These are phyloP conservation scores for Xylariaceae sp. DNA, from an alignment of 2,329 filamentous ascomycete species.

Conservation along the genomic window DNA sequence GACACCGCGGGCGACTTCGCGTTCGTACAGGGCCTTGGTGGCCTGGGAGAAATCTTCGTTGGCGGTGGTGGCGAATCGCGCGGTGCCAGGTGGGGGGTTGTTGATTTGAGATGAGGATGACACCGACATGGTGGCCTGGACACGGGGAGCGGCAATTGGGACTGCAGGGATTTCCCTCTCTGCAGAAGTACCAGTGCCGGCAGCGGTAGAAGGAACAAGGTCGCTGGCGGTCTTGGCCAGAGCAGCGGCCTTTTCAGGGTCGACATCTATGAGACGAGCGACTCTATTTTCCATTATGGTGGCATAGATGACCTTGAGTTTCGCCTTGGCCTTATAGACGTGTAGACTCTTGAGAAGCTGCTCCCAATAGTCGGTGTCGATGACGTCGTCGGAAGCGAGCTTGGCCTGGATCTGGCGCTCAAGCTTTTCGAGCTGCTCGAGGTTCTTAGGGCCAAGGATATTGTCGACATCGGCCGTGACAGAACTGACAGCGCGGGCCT, in stretches of 20 bases:
- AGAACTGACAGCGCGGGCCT: constrained; percentile 73
- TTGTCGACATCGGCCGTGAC: constrained; percentile 86
- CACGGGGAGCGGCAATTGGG: constrained; percentile 25
- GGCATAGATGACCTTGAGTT: constrained; percentile 72
- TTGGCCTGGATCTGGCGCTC: constrained; percentile 86
- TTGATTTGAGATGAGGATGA: constrained; percentile 31
- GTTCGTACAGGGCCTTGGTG: constrained; percentile 84
- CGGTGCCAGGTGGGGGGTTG: constrained; percentile 51
- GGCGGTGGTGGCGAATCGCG: constrained; percentile 64
- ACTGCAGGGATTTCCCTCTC: constrained; percentile 20
- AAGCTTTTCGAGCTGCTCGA: constrained; percentile 79
- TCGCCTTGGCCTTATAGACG: constrained; percentile 89
- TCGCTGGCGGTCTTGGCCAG: constrained; percentile 31
- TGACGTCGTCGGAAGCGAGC: constrained; percentile 80
- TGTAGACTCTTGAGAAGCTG: constrained; percentile 79
- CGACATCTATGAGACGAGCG: constrained; percentile 60
- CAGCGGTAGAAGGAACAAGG: too few species aligned
- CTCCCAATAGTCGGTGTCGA: constrained; percentile 98
- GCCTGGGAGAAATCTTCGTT: constrained; percentile 82
- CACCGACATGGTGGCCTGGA: constrained; percentile 10
- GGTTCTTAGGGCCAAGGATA: constrained; percentile 78
- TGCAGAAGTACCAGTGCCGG: constrained; percentile 35
- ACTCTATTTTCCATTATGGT: constrained; percentile 68
- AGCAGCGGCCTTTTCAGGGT: constrained; percentile 61
- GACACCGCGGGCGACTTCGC: constrained; percentile 86